Base-by-base conservation (phyloP, 2,329 filamentous ascomycete genomes). In the Colletotrichum chrysophilum region DNA sequence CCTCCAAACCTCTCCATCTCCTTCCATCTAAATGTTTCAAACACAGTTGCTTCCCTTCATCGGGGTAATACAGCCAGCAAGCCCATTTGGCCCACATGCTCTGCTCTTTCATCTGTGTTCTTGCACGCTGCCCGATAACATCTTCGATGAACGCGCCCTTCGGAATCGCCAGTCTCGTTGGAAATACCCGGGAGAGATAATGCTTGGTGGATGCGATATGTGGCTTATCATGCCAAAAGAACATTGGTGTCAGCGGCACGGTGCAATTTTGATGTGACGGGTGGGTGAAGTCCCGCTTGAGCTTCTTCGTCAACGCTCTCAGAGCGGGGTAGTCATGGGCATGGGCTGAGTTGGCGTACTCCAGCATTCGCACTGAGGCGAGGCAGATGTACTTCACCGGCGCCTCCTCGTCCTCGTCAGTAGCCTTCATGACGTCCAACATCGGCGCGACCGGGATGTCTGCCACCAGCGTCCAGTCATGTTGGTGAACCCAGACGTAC, bases 181-280 rank as follows among this genome's bases (percentile, higher is more conserved):
- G 86, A 65, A 91, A 91, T 2, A 91, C 86, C 1, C 86, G 83
- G 1, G 81, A 78, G 0, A 91, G 83, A 71, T 91, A 91, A 77
- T 91, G 89, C 2, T 81, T 77, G 0, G 84, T 86, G 5, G 85
- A 86, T 1, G 87, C 89, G 4, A 91, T 75, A 71, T 91, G 89
- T 1, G 89, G 89, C 77, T 91, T 91, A 75, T 91, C 89, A 71
- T 91, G 89, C 89, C 89, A 91, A 78, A 91, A 90, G 81, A 90
- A 91, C 70, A 91, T 84, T 0, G 89, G 89, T 1, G 89, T 91
- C 55, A 91, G 79, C 0, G 88, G 87, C 1, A 91, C 80, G 16
- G 16, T 58, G 16, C 78, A 76, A 18, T 28, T 28, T n/a, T n/a
- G 67, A 30, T 12, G 66, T 24, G 24, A 61, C 7, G 62, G 71